A percentile compares a stretch with the other conserved stretches of the same genome.
Conservation (phyloP, 2,329 filamentous ascomycete genomes). For the Fusarium chaquense region DNA sequence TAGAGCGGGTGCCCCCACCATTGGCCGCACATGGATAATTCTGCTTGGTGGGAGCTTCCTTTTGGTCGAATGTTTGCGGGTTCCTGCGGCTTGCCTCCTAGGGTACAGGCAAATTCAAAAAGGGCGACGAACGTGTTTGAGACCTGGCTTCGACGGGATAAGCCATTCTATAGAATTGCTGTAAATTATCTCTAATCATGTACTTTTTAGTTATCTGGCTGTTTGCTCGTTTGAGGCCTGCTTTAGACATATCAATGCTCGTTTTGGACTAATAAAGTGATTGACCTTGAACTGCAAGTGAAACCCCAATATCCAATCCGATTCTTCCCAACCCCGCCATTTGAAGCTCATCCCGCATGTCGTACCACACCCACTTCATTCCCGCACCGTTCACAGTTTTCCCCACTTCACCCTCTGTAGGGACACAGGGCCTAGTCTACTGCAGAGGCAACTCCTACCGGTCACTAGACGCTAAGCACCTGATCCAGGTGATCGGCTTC, state of each 20-base stretch:
- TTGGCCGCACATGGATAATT: conserved; percentile 22
- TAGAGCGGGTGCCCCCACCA: conserved; percentile 20
- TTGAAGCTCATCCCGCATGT: conserved; percentile 38
- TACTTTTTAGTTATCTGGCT: not conserved
- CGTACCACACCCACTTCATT: conserved; percentile 26
- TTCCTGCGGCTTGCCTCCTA: not conserved
- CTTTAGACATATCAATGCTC: conserved; percentile 13
- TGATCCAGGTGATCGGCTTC: conserved; percentile 37
- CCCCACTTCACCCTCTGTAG: conserved; percentile 16
- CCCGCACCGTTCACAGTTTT: conserved; percentile 17
- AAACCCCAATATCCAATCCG: conserved; percentile 21
- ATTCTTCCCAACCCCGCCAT: conserved; percentile 36
- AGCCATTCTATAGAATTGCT: conserved; percentile 16
- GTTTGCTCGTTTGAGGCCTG: not conserved
- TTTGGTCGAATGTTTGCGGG: conserved; percentile 37
- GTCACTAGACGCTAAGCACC: conserved; percentile 8
- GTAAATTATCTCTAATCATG: not conserved
- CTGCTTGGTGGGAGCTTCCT: conserved; percentile 25
- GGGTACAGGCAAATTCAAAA: too few species aligned
- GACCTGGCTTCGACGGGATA: conserved; percentile 35
- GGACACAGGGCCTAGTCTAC: not conserved
- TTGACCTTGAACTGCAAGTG: not conserved
- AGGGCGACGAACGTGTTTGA: not conserved
- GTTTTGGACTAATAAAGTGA: conserved; percentile 1
- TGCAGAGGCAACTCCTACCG: conserved; percentile 20